phyloP scores from a whole-genome alignment of 192 early-diverging fungal species.

The Rhizophagus sp. region DNA sequence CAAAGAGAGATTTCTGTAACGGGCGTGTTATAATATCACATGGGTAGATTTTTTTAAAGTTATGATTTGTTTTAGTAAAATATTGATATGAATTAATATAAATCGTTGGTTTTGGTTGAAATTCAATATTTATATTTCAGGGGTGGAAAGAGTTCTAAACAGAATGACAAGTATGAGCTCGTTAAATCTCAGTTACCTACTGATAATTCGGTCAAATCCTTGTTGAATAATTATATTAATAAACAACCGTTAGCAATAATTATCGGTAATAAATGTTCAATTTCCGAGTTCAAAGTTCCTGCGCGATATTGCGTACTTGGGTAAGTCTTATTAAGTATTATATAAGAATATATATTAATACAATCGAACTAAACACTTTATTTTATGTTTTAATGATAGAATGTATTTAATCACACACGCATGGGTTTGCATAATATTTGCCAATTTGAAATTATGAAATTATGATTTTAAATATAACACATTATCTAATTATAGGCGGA shows the following conservation, averaged over 20 bases:
- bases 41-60: neutral
- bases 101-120: neutral
- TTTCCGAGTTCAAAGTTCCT: neutral
- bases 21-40: slow-evolving; percentile 9
- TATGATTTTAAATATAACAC: neutral
- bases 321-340: neutral
- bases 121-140: neutral
- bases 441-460: neutral
- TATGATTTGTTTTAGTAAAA: neutral
- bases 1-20: neutral
- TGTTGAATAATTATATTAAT: neutral
- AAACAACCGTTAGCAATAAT: neutral
- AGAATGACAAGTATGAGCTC: neutral
- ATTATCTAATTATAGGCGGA: neutral
- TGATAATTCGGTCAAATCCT: neutral
- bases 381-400: neutral
- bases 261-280: neutral
- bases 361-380: neutral
- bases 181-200: neutral
- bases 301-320: slow-evolving; percentile 6
- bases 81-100: neutral
- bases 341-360: neutral
- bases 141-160: neutral
- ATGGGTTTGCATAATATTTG: neutral
- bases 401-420: neutral